A percentile compares a stretch with the other conserved stretches of the same genome.
Evolutionary conservation across 2,329 filamentous ascomycete genomes (phyloP).

Genomic region (Colletotrichum echinochloae): DNA sequence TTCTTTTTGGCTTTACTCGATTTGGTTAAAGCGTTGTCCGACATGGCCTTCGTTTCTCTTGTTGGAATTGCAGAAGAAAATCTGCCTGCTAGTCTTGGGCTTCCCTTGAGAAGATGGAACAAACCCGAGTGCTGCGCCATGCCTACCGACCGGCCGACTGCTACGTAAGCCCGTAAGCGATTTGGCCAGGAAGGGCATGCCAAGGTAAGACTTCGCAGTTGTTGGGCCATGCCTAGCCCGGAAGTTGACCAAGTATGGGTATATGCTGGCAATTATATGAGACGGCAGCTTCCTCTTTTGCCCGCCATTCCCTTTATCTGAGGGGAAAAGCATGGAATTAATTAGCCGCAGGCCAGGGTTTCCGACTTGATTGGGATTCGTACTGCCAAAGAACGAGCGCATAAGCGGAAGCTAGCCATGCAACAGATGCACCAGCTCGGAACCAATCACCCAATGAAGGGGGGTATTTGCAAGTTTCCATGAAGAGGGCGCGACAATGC

Average conservation of each 20-base stretch:
- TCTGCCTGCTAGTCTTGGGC: neutral
- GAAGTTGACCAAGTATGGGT: constrained; percentile 3
- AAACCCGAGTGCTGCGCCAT: constrained; percentile 7
- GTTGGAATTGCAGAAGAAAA: neutral
- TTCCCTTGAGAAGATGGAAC: neutral
- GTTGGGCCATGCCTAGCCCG: constrained; percentile 18
- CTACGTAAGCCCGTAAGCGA: constrained; percentile 31
- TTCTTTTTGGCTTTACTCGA: neutral
- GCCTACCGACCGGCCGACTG: constrained; percentile 14
- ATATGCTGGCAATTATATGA: constrained; percentile 12
- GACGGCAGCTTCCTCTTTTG: neutral
- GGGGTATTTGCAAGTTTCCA: neutral
- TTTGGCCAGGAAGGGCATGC: neutral
- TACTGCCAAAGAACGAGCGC: constrained; percentile 10
- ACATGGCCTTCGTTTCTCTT: constrained; percentile 8
- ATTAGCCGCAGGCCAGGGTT: constrained; percentile 11
- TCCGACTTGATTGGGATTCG: constrained; percentile 10
- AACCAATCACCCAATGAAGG: constrained; percentile 26
- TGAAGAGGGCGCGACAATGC: constrained; percentile 3
- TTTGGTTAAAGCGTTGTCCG: neutral
- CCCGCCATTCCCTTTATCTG: constrained; percentile 14
- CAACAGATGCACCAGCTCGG: constrained; percentile 15
- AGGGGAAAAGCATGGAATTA: constrained; percentile 16
- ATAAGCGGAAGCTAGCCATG: constrained; percentile 10
- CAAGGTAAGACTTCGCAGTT: constrained; percentile 2